Evolutionary conservation across 805 yeast species (phyloP), one percentile per base, ranked within the genome.

Genomic region (Saccharomycopsis olivae): DNA sequence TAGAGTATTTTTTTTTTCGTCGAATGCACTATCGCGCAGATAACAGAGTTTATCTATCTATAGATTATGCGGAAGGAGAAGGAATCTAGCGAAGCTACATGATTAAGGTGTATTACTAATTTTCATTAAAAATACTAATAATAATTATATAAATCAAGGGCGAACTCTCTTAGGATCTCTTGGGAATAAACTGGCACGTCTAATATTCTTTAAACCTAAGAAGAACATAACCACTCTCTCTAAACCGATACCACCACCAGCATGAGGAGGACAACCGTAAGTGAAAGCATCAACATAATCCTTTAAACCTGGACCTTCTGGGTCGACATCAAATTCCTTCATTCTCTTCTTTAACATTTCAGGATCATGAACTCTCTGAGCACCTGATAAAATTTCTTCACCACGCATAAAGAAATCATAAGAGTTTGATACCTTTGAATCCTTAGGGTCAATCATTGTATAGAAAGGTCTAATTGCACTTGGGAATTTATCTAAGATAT

Each of bases 391-490:
- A 54, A 92, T 92, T 67, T 92, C 99, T 68, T 92, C 98, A 59
- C 99, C 99, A 69, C 98, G 82, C 98, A 92, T 92, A 74, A 92
- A 92, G 79, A 92, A 92, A 68, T 92, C 98, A 60, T 89, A 92
- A 16, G 97, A 89, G 75, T 92, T 92, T 49, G 97, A 88, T 68
- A 88, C 88, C 53, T 80, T 72, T 49, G 95, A 76, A 65, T 92
- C 88, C 55, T 76, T 80, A 15, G 97, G 72, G 60, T 87, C 96
- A 47, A 98, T 97, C 98, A 92, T 92, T 36, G 99, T 92, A 74
- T 92, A 92, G 75, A 92, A 92, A 43, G 99, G 99, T 71, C 99
- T 80, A 41, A 88, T 75, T 23, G 85, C 92, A 57, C 87, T 71
- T 55, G 99, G 99, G 84, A 92, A 92, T 64, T 92, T 92, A 72